Evolutionary conservation across 1,284 basidiomycete species (phyloP), one percentile per base, ranked within the genome.

Genomic region (Violaceomyces palustris): DNA sequence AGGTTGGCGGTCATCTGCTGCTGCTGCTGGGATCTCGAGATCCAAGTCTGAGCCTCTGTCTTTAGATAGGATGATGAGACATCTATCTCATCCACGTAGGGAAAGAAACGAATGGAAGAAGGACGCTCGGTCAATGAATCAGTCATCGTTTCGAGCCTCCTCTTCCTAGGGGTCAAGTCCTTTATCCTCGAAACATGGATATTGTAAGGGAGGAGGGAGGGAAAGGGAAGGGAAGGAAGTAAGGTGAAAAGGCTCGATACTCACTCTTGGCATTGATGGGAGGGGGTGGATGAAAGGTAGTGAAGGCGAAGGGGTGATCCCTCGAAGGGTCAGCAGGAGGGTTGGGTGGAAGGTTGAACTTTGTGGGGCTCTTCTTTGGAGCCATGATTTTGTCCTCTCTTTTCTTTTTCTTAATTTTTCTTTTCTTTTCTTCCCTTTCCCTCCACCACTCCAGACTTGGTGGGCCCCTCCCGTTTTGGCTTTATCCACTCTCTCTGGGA

Each of bases 31-130:
- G 62, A 55, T 10, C 64, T 53, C 21, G 54, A 42, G 19, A 60
- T 53, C 69, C 69, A 71, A 14, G 66, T 69, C 41, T 72, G 69
- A 10, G 58, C 50, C 34, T 72, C 69, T 23, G 66, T 65, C 50
- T 69, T 68, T 40, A 70, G 60, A 44, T 65, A 72, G 33, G 66
- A 64, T 8, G 66, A 67, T 2, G 68, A 50, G 19, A 67, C 61
- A 46, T 72, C 60, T 61, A 44, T 33, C 32, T 29, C 14, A 35
- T 29, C 22, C 11, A 10, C 12, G 17, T 4, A 35, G 8, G 35
- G 25, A 5, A 34, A 17, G 5, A 15, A 17, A 27, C 11, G 27
- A 10, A 6, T 12, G 29, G n/a, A 31, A 14, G 24, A 23, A n/a
- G 4, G 14, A n/a, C 8, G 14, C 14, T 19, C 6, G 19, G 24